Evolutionary conservation across 768 basidiomycete species (phyloP), one percentile per base, ranked within the genome.

Genomic region (Mycena maculata): DNA sequence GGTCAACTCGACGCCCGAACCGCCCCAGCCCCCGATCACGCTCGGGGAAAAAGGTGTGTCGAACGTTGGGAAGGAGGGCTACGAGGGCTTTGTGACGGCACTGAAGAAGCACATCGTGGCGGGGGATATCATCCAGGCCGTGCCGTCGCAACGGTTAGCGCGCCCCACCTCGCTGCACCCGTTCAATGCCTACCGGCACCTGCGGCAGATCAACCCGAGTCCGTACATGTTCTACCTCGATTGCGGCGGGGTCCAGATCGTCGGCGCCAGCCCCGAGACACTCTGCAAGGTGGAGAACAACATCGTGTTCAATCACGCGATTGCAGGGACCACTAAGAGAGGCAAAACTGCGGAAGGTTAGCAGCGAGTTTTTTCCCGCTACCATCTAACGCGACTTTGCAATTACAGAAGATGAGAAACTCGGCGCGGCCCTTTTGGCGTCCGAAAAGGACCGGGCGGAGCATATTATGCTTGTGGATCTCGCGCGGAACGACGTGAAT

Each of bases 221-320:
- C 98, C 98, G 18, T 99, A 99, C 80, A 98, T 98, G 96, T 99
- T 96, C 80, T 99, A 96, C 76, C 78, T 99, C 72, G 94, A 99
- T 73, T 97, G 95, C 71, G 93, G 94, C 7, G 94, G 94, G 60
- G 76, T 97, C 13, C 96, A 98, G 78, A 85, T 99, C 38, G 96
- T 99, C n/a, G 98, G 98, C 13, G 98, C 98, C 2, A 97, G 95
- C 72, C 98, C 98, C 0, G 98, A 99, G 80, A 98, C 96, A 6
- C 83, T 99, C 5, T 98, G 98, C 82, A 98, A 96, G 77, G 95
- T 99, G 25, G 91, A 94, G 78, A 87, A 84, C 74, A 93, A 95
- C 75, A 90, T 93, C 63, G 97, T 99, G 5, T 97, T 86, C 78
- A 99, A 99, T 74, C 98, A 99, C 76, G 98, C 98, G 15, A 99